Conservation (phyloP, 1,139 yeast species). For the Debaryomyces subglobosus region DNA sequence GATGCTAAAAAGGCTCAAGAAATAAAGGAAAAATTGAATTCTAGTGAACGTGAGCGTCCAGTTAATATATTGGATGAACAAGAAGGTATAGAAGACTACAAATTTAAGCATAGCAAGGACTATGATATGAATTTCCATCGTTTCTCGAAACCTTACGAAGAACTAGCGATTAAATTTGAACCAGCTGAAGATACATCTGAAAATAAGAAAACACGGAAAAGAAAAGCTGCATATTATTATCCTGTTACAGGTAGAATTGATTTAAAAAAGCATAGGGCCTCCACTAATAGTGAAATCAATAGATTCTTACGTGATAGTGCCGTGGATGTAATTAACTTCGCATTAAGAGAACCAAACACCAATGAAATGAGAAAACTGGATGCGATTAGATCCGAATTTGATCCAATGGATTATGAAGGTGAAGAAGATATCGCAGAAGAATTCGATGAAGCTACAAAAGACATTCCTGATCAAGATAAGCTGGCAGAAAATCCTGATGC, state of each 20-base stretch:
- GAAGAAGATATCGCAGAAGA: slow-evolving; percentile 16
- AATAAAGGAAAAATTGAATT: slow-evolving; percentile 50
- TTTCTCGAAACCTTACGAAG: slow-evolving; percentile 48
- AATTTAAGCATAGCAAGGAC: slow-evolving; percentile 71
- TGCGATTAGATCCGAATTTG: slow-evolving; percentile 65
- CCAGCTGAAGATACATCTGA: slow-evolving; percentile 59
- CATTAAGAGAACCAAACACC: slow-evolving; percentile 73
- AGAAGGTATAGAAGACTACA: slow-evolving; percentile 41
- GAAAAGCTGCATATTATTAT: slow-evolving; percentile 69
- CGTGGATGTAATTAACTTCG: slow-evolving; percentile 58
- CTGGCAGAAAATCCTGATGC: slow-evolving; percentile 1
- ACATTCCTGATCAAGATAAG: slow-evolving; percentile 5
- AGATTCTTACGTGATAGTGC: slow-evolving; percentile 55
- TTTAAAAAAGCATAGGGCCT: slow-evolving; percentile 77
- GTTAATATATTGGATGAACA: slow-evolving; percentile 44
- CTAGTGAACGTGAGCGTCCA: slow-evolving; percentile 54
- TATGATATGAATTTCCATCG: slow-evolving; percentile 73
- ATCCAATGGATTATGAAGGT: slow-evolving; percentile 54
- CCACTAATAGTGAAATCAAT: slow-evolving; percentile 50
- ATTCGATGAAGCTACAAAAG: slow-evolving; percentile 6
- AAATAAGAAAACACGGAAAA: slow-evolving; percentile 33
- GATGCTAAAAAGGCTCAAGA: slow-evolving; percentile 28
- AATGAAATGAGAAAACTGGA: slow-evolving; percentile 72
- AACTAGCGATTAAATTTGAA: slow-evolving; percentile 45
- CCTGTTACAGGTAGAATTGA: slow-evolving; percentile 81